phyloP scores from a whole-genome alignment of 1,139 yeast genomes.

The Taphrina sp. region DNA sequence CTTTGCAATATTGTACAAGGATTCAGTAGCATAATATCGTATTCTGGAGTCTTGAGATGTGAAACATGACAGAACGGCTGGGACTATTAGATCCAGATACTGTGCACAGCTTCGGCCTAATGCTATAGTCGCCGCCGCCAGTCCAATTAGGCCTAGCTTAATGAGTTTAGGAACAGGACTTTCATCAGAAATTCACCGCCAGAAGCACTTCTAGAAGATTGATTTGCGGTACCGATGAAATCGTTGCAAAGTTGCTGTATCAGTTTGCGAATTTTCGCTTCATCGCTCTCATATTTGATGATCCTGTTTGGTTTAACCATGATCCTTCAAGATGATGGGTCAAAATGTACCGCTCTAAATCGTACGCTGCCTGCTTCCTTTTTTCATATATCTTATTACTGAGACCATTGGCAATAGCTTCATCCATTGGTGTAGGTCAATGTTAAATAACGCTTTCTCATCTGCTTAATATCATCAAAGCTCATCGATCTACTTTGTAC shows the following conservation, averaged over 20 bases:
- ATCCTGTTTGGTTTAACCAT: not conserved
- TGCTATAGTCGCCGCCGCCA: constrained; percentile 77
- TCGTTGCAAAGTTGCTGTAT: constrained; percentile 67
- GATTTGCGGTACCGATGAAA: constrained; percentile 53
- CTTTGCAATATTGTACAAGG: constrained; percentile 91
- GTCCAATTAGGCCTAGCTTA: constrained; percentile 70
- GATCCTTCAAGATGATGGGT: not conserved
- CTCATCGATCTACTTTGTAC: too few species aligned
- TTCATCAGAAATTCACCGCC: constrained; percentile 49
- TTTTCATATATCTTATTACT: constrained; percentile 90
- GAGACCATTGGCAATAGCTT: constrained; percentile 57
- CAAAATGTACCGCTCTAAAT: constrained; percentile 55
- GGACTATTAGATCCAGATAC: constrained; percentile 80
- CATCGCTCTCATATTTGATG: constrained; percentile 10
- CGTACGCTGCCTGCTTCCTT: constrained; percentile 90
- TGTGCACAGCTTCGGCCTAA: constrained; percentile 57
- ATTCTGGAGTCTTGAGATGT: constrained; percentile 97
- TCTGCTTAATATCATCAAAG: too few species aligned
- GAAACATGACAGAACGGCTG: constrained; percentile 92
- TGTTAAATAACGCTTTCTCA: too few species aligned
- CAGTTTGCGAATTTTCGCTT: constrained; percentile 62
- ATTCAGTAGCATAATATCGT: constrained; percentile 94
- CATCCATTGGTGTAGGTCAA: too few species aligned
- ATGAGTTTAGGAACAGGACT: not conserved
- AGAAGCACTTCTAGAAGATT: constrained; percentile 73